Conservation (phyloP, 345 rosid species). For the Camelina hispida region DNA sequence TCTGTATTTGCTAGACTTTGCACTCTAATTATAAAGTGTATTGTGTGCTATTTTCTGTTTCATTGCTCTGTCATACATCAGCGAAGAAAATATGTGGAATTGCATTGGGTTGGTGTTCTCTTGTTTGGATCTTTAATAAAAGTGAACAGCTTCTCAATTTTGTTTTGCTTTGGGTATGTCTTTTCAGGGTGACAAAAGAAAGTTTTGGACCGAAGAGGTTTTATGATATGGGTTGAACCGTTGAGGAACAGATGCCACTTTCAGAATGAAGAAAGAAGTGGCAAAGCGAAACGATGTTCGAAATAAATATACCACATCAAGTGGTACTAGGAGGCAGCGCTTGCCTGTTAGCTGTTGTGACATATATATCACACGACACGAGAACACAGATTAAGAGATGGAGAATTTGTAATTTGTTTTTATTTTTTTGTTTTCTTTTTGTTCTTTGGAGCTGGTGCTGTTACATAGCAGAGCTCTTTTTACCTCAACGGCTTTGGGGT, state of each 20-base stretch:
- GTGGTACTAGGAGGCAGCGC: conserved; percentile 29
- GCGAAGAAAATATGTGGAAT: neutral
- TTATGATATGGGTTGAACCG: conserved; percentile 7
- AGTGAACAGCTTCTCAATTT: conserved; percentile 15
- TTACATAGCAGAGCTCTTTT: conserved; percentile 27
- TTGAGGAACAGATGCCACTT: conserved; percentile 18
- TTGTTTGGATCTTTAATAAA: conserved; percentile 5
- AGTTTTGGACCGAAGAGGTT: conserved; percentile 27
- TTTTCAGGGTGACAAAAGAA: conserved; percentile 30
- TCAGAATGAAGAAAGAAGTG: conserved; percentile 4
- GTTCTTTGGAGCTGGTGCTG: conserved; percentile 39
- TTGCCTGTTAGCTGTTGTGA: conserved; percentile 30
- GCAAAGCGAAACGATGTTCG: conserved; percentile 9
- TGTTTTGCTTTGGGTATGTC: conserved; percentile 1
- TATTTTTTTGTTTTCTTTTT: neutral
- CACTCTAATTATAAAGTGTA: neutral
- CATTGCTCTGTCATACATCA: neutral
- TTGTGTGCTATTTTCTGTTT: neutral
- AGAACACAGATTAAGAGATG: conserved; percentile 21
- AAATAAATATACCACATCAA: conserved; percentile 17
- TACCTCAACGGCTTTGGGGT: conserved; percentile 26
- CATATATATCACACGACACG: conserved; percentile 43
- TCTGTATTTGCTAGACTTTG: neutral
- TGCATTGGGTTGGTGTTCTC: neutral
- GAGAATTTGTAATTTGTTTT: conserved; percentile 31